phyloP scores from a whole-genome alignment of 2,329 filamentous ascomycete genomes.

The Fusarium circinatum region DNA sequence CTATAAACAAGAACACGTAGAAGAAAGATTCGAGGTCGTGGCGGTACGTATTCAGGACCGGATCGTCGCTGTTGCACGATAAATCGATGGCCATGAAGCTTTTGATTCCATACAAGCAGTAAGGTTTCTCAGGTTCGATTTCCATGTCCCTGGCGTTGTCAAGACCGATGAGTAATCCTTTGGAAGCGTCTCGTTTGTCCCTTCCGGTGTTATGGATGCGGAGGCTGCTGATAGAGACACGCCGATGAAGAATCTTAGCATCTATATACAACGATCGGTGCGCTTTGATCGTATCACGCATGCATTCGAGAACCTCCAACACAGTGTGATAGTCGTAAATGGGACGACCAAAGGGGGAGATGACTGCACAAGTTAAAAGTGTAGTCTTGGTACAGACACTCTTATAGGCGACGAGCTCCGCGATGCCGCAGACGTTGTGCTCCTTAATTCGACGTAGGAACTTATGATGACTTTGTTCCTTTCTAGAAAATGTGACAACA shows the following conservation, averaged over 20 bases:
- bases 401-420: constrained; percentile 18
- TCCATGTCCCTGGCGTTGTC: constrained; percentile 29
- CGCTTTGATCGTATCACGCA: constrained; percentile 51
- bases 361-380: constrained; percentile 7
- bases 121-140: constrained; percentile 34
- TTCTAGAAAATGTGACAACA: constrained; percentile 33
- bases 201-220: constrained; percentile 44
- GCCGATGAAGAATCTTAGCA: constrained; percentile 49
- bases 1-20: constrained; percentile 39
- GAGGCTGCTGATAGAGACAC: constrained; percentile 53
- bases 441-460: constrained; percentile 25
- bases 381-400: not conserved
- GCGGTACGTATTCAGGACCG: constrained; percentile 28
- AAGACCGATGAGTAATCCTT: constrained; percentile 42
- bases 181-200: not conserved
- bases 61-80: not conserved
- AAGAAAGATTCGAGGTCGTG: constrained; percentile 46
- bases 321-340: constrained; percentile 41
- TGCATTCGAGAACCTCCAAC: constrained; percentile 48
- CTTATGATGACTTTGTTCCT: not conserved
- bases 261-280: constrained; percentile 48
- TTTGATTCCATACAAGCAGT: constrained; percentile 26
- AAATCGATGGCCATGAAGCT: constrained; percentile 44
- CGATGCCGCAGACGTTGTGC: constrained; percentile 27
- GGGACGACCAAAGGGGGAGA: constrained; percentile 23